Evolutionary conservation across 768 basidiomycete genomes (phyloP), one percentile per base, ranked within the genome.

Genomic region (Pulveroboletus sp.): DNA sequence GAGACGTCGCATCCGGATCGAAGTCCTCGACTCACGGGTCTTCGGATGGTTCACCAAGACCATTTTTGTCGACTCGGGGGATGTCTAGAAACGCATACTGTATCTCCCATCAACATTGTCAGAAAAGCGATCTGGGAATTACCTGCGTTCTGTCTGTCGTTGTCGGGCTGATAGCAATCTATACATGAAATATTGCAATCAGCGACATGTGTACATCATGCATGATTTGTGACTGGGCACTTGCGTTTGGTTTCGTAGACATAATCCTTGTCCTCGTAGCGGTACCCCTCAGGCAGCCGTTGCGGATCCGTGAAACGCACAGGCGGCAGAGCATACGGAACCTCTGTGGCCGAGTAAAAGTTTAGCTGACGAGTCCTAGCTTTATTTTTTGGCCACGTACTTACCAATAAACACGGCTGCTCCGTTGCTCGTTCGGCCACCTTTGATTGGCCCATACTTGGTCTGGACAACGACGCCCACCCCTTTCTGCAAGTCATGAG

Each of bases 321-420:
- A 0, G 85, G 84, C 27, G 84, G 79, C 14, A 84, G 64, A 3
- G 82, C 86, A 60, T 84, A 90, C 5, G 86, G 85, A 46, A 90
- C 71, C 70, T 90, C 86, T 89, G 49, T 13, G 5, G 14, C 17
- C 14, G 11, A 31, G n/a, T 36, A 3, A 30, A 13, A n/a, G 31
- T 26, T 17, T 2, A 21, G 4, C 21, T 21, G 21, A 32, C 27
- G 15, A 3, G 15, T 10, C 8, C 9, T 1, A 13, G 26, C 2
- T 26, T 2, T 38, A 15, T 5, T 11, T 2, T 17, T 3, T 8
- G 6, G 2, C 17, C 38, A 41, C 70, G 24, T 57, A 84, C 21
- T 21, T 21, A 21, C 86, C 85, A 35, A 88, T 69, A 62, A 86
- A 88, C 17, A 79, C 77, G 6, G 74, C 79, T 37, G 82, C 72